A percentile compares a stretch with the other conserved stretches of the same genome.
Evolutionary conservation across 164 flowering plant species (phyloP).

Genomic region (Houttuynia cordata): DNA sequence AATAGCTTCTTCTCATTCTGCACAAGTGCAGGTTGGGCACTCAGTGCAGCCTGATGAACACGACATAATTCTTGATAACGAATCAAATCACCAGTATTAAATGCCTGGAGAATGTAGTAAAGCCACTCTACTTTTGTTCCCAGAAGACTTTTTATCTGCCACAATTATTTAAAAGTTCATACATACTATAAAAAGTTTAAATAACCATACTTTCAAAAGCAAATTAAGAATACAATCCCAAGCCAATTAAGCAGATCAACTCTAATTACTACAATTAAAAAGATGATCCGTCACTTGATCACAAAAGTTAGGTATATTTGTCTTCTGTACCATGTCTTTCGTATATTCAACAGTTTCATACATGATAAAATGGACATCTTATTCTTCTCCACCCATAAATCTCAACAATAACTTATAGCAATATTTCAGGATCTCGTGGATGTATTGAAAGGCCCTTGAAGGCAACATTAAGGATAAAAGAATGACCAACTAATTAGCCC

Average conservation of each 20-base stretch:
- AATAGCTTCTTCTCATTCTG: constrained; percentile 76
- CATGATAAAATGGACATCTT: too few species aligned
- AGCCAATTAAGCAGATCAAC: neutral
- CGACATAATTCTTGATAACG: constrained; percentile 82
- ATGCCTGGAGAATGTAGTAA: constrained; percentile 76
- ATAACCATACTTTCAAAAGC: neutral
- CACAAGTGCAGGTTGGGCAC: constrained; percentile 81
- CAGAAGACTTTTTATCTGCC: constrained; percentile 67
- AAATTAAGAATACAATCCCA: neutral
- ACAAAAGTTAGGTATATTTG: too few species aligned
- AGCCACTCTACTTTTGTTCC: constrained; percentile 92
- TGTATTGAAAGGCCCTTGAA: too few species aligned
- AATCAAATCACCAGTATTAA: constrained; percentile 78
- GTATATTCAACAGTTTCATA: too few species aligned
- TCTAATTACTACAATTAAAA: neutral
- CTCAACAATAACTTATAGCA: too few species aligned
- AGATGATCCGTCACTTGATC: too few species aligned
- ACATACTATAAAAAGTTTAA: neutral
- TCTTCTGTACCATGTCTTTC: too few species aligned
- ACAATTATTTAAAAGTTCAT: neutral
- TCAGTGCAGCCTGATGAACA: constrained; percentile 72
- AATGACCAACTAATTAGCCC: too few species aligned
- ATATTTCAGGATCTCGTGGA: too few species aligned
- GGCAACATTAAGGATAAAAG: too few species aligned
- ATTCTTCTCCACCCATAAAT: too few species aligned